Evolutionary conservation across 768 basidiomycete genomes (phyloP).

Genomic region (Amanita brunnescens): DNA sequence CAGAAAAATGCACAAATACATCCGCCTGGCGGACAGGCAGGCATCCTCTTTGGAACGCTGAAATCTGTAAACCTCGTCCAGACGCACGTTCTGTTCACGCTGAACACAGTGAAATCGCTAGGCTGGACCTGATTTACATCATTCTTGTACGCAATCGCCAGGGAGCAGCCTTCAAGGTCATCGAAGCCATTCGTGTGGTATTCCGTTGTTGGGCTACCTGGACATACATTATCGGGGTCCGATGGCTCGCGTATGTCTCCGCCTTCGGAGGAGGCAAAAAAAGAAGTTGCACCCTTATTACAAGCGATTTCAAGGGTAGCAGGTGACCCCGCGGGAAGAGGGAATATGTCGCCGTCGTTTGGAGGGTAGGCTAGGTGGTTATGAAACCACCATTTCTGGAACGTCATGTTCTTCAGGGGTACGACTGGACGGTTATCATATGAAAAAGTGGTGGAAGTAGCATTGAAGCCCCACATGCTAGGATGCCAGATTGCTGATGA

Average conservation of each 20-base stretch:
- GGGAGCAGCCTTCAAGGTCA: constrained; percentile 54
- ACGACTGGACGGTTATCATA: constrained; percentile 35
- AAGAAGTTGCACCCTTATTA: constrained; percentile 55
- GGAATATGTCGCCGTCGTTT: constrained; percentile 44
- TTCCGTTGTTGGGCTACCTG: constrained; percentile 29
- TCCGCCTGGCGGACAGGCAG: constrained; percentile 52
- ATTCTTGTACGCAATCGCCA: constrained; percentile 72
- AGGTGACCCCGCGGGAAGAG: constrained; percentile 48
- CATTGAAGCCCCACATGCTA: constrained; percentile 63
- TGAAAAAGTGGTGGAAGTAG: constrained; percentile 33
- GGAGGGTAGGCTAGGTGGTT: constrained; percentile 30
- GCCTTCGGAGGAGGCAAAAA: constrained; percentile 40
- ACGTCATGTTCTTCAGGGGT: constrained; percentile 37
- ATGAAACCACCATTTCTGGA: constrained; percentile 58
- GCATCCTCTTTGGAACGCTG: constrained; percentile 57
- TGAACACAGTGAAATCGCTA: constrained; percentile 65
- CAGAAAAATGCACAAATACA: constrained; percentile 71
- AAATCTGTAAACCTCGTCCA: constrained; percentile 67
- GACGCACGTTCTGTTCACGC: constrained; percentile 68
- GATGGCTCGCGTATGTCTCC: constrained; percentile 41
- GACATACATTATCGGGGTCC: constrained; percentile 45
- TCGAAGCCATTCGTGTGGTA: constrained; percentile 49
- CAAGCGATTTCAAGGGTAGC: constrained; percentile 48
- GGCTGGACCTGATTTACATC: constrained; percentile 49
- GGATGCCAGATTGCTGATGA: constrained; percentile 41